Evolutionary conservation across 1,139 yeast genomes (phyloP), one percentile per base, ranked within the genome.

Genomic region (Suhomyces choctaworum): DNA sequence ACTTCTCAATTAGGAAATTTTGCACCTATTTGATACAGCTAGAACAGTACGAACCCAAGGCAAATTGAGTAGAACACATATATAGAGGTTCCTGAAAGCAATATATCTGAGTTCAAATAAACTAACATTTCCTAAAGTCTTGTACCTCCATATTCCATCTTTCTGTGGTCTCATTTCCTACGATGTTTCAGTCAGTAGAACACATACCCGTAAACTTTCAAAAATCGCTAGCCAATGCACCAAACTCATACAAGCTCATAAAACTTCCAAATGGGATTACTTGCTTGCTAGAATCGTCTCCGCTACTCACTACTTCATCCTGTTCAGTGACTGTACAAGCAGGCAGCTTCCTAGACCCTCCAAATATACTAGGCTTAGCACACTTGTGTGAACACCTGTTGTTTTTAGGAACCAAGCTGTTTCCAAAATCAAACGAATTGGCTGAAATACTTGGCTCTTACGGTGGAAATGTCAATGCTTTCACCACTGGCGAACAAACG

Each of bases 351-450:
- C 65, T 73, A 34, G 90, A 84, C 46, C 82, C 85, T 1, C 62
- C 58, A 3, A 61, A 64, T 2, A 35, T 71, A 1, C 72, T 73
- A 0, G 92, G 92, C 0, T 46, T 83, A 24, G 90, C 92, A 0
- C 94, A 84, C 58, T 64, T 83, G 27, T 81, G 88, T 52, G 92
- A 84, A 43, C 92, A 84, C 54, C 67, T 78, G 72, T 45, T 83
- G 1, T 70, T 80, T 33, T 64, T 74, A 31, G 85, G 86, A 1
- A 74, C 85, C 0, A 73, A 73, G 39, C 60, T 67, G 26, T 76
- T 58, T 42, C 82, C 86, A 0, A 55, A 63, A 14, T 68, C 76
- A 0, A 69, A 66, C 29, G 51, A 55, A 15, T 76, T 77, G 40
- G 70, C 72, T 32, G 70, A 70, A 12, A 43, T 58, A 5, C 48